Evolutionary conservation across 2,329 filamentous ascomycete genomes (phyloP).

Genomic region (Fusarium marasasianum): DNA sequence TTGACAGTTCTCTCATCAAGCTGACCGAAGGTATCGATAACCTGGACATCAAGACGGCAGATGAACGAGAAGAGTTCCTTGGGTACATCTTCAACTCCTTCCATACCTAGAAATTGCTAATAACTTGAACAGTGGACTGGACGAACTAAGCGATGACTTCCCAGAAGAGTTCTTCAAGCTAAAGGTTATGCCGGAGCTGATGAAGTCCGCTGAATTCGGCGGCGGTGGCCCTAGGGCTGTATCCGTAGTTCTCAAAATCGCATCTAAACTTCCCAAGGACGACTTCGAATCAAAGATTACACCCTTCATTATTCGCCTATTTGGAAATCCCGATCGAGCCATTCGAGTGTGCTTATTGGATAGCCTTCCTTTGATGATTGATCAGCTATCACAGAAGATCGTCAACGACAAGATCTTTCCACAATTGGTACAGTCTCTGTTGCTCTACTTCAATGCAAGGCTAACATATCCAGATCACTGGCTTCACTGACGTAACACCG

Average conservation of each 20-base stretch:
- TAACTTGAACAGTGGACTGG: slow-evolving; percentile 70
- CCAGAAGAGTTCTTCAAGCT: slow-evolving; percentile 98
- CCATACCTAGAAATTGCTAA: slow-evolving; percentile 30
- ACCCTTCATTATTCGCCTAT: slow-evolving; percentile 86
- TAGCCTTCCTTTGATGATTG: slow-evolving; percentile 89
- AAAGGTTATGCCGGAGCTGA: slow-evolving; percentile 91
- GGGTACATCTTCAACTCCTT: slow-evolving; percentile 55
- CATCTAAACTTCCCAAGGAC: slow-evolving; percentile 84
- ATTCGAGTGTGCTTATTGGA: slow-evolving; percentile 92
- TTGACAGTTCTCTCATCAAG: slow-evolving; percentile 91
- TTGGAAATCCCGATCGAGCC: slow-evolving; percentile 89
- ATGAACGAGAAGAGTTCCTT: slow-evolving; percentile 86
- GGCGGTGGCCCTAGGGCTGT: slow-evolving; percentile 95
- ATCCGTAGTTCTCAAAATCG: slow-evolving; percentile 87
- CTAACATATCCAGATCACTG: slow-evolving; percentile 73
- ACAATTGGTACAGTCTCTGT: slow-evolving; percentile 71
- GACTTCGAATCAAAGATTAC: slow-evolving; percentile 88
- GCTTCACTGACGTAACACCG: slow-evolving; percentile 91
- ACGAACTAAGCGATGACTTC: slow-evolving; percentile 89
- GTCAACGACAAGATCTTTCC: slow-evolving; percentile 98
- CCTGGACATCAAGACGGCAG: slow-evolving; percentile 84
- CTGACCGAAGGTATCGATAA: slow-evolving; percentile 93
- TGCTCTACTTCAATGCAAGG: not conserved
- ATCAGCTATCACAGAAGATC: slow-evolving; percentile 84
- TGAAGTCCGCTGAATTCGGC: slow-evolving; percentile 99